A percentile compares a stretch with the other conserved stretches of the same genome.
phyloP scores from a whole-genome alignment of 352 stramenopile species.

The Pythium myriotylum region DNA sequence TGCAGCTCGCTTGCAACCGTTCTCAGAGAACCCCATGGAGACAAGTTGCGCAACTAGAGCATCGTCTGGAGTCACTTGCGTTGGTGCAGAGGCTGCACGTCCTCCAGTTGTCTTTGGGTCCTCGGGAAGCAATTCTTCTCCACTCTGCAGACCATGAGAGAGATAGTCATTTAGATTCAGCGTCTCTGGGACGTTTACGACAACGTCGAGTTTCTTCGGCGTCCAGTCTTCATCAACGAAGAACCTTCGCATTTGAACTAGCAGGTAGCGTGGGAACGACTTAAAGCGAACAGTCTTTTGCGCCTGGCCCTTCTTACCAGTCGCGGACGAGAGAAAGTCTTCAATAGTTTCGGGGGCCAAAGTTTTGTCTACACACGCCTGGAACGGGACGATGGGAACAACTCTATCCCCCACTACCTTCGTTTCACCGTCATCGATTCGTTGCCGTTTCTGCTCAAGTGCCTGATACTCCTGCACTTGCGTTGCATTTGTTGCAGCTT shows the following conservation, averaged over 20 bases:
- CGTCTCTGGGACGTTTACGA: slow-evolving; percentile 94
- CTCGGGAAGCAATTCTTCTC: slow-evolving; percentile 91
- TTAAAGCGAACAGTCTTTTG: slow-evolving; percentile 88
- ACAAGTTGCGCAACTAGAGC: slow-evolving; percentile 93
- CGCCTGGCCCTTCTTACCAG: slow-evolving; percentile 72
- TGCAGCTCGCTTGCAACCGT: slow-evolving; percentile 96
- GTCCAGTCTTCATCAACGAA: slow-evolving; percentile 96
- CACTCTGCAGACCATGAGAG: slow-evolving; percentile 72
- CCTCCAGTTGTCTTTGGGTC: slow-evolving; percentile 19
- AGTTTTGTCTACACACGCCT: slow-evolving; percentile 94
- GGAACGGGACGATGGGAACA: slow-evolving; percentile 92
- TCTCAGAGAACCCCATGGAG: slow-evolving; percentile 98
- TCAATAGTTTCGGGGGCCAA: slow-evolving; percentile 91
- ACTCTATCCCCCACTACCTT: slow-evolving; percentile 73
- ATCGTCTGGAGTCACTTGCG: slow-evolving; percentile 84
- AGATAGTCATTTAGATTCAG: slow-evolving; percentile 88
- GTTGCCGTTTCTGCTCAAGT: slow-evolving; percentile 87
- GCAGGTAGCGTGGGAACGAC: slow-evolving; percentile 96
- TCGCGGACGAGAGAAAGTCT: slow-evolving; percentile 83
- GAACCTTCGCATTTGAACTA: slow-evolving; percentile 97
- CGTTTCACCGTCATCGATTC: slow-evolving; percentile 61
- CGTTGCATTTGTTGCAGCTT: slow-evolving; percentile 82
- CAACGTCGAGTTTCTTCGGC: slow-evolving; percentile 97
- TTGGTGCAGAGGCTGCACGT: not conserved
- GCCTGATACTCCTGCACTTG: slow-evolving; percentile 88